Evolutionary conservation across 306 rosid genomes (phyloP).

Genomic region (peach (Prunus persica)): DNA sequence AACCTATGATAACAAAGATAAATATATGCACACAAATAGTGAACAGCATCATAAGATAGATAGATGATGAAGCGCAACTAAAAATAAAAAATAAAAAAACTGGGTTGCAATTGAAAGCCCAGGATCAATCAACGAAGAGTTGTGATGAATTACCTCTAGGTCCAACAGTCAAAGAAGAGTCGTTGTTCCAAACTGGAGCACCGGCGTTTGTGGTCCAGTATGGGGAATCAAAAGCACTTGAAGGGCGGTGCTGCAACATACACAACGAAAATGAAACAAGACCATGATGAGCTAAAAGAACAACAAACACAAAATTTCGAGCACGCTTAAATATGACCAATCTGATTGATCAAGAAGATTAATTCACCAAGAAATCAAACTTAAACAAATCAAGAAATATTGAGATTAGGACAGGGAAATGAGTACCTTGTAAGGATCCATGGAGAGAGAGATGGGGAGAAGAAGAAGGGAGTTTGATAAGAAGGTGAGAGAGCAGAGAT

Average conservation of each 20-base stretch:
- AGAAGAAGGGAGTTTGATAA: not conserved
- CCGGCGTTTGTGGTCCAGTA: constrained; percentile 88
- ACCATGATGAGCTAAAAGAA: not conserved
- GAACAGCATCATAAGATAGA: not conserved
- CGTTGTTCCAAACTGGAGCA: constrained; percentile 87
- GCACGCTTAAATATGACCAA: not conserved
- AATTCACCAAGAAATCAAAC: not conserved
- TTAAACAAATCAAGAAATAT: not conserved
- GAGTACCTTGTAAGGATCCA: constrained; percentile 90
- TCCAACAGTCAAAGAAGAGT: constrained; percentile 66
- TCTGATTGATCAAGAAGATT: not conserved
- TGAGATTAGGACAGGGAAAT: not conserved
- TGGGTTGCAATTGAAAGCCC: too few relatives aligned
- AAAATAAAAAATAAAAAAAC: too few relatives aligned
- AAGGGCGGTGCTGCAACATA: constrained; percentile 68
- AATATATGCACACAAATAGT: too few relatives aligned
- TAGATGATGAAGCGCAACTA: not conserved
- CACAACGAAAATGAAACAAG: constrained; percentile 7
- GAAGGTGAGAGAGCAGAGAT: not conserved
- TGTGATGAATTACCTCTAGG: constrained; percentile 46
- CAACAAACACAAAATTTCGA: not conserved
- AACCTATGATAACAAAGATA: not conserved
- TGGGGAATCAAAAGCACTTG: constrained; percentile 73
- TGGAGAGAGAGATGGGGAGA: constrained; percentile 12
- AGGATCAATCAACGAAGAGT: too few relatives aligned